Percentiles rank a stretch among this genome's conserved stretches.
phyloP scores from a whole-genome alignment of 75 land plant genomes.

The Isoetes taiwanensis region DNA sequence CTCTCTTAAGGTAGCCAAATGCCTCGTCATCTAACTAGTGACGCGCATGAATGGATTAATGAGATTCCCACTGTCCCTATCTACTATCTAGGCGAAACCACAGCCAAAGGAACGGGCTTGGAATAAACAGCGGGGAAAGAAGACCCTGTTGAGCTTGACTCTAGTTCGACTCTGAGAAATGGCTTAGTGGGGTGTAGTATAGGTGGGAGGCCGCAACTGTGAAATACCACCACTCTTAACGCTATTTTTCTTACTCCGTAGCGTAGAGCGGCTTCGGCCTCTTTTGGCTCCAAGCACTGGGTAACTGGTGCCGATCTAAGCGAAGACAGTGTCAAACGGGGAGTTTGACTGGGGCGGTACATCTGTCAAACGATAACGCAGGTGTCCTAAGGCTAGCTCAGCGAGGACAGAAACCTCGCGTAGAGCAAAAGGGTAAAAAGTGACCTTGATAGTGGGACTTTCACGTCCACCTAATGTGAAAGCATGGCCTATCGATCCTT shows the following conservation, averaged over 20 bases:
- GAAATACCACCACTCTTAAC: constrained; percentile 39
- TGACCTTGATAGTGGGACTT: constrained; percentile 34
- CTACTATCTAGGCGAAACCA: too few species aligned
- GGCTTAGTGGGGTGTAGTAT: constrained; percentile 39
- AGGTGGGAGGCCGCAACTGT: constrained; percentile 27
- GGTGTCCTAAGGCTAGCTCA: constrained; percentile 7
- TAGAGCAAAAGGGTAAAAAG: constrained; percentile 43
- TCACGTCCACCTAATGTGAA: constrained; percentile 35
- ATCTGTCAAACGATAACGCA: background rate
- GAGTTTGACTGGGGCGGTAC: constrained; percentile 9
- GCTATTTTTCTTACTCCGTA: constrained; percentile 25
- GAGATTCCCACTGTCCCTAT: too few species aligned
- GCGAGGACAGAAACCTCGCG: background rate
- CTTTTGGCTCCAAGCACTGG: too few species aligned
- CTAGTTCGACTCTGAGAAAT: constrained; percentile 31
- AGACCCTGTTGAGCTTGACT: constrained; percentile 29
- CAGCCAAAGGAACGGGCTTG: constrained; percentile 35
- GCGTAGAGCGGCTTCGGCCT: too few species aligned
- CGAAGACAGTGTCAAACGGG: background rate
- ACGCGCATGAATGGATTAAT: too few species aligned
- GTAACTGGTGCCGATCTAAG: too few species aligned
- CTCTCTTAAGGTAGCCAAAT: constrained; percentile 29
- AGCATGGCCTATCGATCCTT: constrained; percentile 50
- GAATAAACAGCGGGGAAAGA: constrained; percentile 25
- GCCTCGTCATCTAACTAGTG: constrained; percentile 27